Evolutionary conservation across 306 rosid genomes (phyloP), one percentile per base, ranked within the genome.

Genomic region (Acacia crassicarpa): DNA sequence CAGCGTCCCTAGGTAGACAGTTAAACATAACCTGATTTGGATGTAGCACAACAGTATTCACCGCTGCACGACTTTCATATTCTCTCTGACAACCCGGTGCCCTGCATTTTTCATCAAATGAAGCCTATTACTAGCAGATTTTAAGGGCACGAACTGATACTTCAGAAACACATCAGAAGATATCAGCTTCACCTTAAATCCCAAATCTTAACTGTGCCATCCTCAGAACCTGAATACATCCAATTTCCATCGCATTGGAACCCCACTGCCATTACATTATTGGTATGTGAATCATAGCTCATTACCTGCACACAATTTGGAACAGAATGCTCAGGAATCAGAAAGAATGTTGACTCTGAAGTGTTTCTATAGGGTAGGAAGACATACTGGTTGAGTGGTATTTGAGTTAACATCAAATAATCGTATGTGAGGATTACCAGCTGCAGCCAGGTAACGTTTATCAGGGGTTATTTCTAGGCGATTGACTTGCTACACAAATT

Each of bases 161-260:
- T 8, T 58, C 5, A 56, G 78, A 74, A 40, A 46, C 32, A 51
- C 16, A 74, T 56, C 20, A 30, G 41, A 38, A 5, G 41, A 38
- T 6, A 30, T 48, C 33, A 81, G 49, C 35, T 82, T 48, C 73
- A 95, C 99, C 99, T 95, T 85, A 94, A 89, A 86, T 95, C 99
- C 99, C 99, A 95, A 76, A 95, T 95, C 88, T 95, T 95, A 82
- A 95, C 99, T 0, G 99, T 93, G 84, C 99, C 99, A 65, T 95
- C 99, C 90, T 95, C 99, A 4, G 99, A 95, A 81, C 99, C 99
- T 46, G 99, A 95, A 87, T 95, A 95, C 99, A 93, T 95, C 99
- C 99, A 95, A 85, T 95, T 95, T 74, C 99, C 99, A 89, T 95
- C 99, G 78, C 99, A 95, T 79, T 95, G 99, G 85, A 95, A 95